phyloP scores from a whole-genome alignment of 495 filamentous ascomycete genomes.

The Aspergillus coremiiformis region DNA sequence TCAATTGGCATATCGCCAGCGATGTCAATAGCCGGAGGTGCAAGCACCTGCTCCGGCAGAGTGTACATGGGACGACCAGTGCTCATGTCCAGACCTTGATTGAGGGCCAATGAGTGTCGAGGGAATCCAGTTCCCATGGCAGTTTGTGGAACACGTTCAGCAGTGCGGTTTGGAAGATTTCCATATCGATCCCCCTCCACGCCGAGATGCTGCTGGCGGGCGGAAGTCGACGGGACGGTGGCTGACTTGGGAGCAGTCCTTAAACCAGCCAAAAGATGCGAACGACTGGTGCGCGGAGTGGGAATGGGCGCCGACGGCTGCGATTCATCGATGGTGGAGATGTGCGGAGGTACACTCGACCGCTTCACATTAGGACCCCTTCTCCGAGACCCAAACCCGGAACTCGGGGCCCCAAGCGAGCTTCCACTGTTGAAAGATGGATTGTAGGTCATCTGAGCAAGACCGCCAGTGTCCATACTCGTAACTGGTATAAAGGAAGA shows the following conservation, averaged over 20 bases:
- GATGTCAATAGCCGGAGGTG: slow-evolving; percentile 69
- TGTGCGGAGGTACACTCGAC: slow-evolving; percentile 56
- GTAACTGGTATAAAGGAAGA: slow-evolving; percentile 26
- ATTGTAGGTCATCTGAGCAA: slow-evolving; percentile 98
- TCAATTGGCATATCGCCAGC: slow-evolving; percentile 63
- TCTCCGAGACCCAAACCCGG: slow-evolving; percentile 76
- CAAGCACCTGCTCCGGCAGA: slow-evolving; percentile 75
- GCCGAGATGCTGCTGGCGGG: slow-evolving; percentile 43
- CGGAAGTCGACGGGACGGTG: slow-evolving; percentile 57
- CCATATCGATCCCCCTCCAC: slow-evolving; percentile 42
- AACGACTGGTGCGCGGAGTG: slow-evolving; percentile 89
- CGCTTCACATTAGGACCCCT: slow-evolving; percentile 81
- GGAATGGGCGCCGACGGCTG: slow-evolving; percentile 44
- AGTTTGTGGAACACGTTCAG: slow-evolving; percentile 53
- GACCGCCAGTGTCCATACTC: slow-evolving; percentile 98
- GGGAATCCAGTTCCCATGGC: slow-evolving; percentile 54
- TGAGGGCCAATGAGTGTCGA: slow-evolving; percentile 40
- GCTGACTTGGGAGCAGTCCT: slow-evolving; percentile 89
- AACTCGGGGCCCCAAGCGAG: slow-evolving; percentile 62
- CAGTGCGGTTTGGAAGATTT: slow-evolving; percentile 28
- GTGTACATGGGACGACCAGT: slow-evolving; percentile 55
- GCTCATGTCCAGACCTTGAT: slow-evolving; percentile 31
- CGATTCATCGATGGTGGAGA: slow-evolving; percentile 60
- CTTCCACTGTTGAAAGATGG: slow-evolving; percentile 56
- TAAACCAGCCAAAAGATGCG: slow-evolving; percentile 86